Evolutionary conservation across 1,139 yeast species (phyloP).

Genomic region (Protomyces inundatus): DNA sequence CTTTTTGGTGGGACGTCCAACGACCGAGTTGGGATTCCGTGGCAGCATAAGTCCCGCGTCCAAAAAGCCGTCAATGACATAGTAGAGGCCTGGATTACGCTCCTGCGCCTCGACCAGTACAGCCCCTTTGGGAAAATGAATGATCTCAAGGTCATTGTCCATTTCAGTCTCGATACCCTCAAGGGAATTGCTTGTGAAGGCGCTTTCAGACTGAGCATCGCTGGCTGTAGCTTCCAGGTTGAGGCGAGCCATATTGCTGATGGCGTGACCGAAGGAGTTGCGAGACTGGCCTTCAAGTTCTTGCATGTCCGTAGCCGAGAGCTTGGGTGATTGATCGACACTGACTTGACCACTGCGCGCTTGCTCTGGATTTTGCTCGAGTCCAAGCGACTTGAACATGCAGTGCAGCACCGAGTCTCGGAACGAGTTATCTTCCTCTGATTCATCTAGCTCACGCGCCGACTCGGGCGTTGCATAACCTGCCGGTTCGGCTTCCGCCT

Average conservation of each 20-base stretch:
- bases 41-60: constrained; percentile 44
- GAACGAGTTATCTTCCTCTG: constrained; percentile 67
- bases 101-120: constrained; percentile 60
- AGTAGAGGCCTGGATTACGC: constrained; percentile 67
- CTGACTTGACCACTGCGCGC: constrained; percentile 4
- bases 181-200: constrained; percentile 21
- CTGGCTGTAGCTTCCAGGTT: constrained; percentile 19
- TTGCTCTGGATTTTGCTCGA: constrained; percentile 40
- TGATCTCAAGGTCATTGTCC: constrained; percentile 56
- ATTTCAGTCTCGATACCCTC: constrained; percentile 55
- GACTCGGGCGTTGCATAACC: not conserved
- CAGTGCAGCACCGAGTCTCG: constrained; percentile 69
- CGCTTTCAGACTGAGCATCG: constrained; percentile 18
- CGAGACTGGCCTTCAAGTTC: not conserved
- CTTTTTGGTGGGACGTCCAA: not conserved
- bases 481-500: not conserved
- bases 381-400: constrained; percentile 66
- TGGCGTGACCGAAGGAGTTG: constrained; percentile 12
- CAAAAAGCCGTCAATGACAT: constrained; percentile 69
- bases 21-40: not conserved
- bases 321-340: constrained; percentile 12
- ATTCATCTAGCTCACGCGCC: constrained; percentile 47
- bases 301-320: constrained; percentile 1
- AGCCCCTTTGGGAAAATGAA: constrained; percentile 52
- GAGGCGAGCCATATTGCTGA: constrained; percentile 20